These are phyloP conservation scores for Trichoderma gracile DNA, from an alignment of 2,329 filamentous ascomycete genomes.

Conservation along the genomic window DNA sequence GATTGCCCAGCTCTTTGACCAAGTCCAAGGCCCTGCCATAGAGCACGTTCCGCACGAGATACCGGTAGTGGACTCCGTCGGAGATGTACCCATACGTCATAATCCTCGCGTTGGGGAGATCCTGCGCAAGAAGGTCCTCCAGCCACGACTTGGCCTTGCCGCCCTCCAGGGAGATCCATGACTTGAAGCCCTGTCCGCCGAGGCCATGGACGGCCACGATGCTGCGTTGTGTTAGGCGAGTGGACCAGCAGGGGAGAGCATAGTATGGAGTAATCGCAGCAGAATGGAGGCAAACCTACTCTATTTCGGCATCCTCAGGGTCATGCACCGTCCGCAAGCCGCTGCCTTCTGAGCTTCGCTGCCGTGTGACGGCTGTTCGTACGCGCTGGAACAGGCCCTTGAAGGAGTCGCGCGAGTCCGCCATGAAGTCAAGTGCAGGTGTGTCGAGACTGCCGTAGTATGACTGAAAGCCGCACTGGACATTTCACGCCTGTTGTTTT, in stretches of 20 bases:
- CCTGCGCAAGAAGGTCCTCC: slow-evolving; percentile 31
- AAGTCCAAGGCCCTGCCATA: slow-evolving; percentile 33
- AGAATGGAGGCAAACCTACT: slow-evolving; percentile 28
- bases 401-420: slow-evolving; percentile 31
- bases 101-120: slow-evolving; percentile 34
- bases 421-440: slow-evolving; percentile 26
- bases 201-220: slow-evolving; percentile 36
- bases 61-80: slow-evolving; percentile 31
- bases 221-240: slow-evolving; percentile 25
- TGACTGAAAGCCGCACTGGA: not conserved
- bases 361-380: slow-evolving; percentile 30
- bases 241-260: not conserved
- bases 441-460: not conserved
- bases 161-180: slow-evolving; percentile 31
- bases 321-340: slow-evolving; percentile 31
- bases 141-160: slow-evolving; percentile 33
- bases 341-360: slow-evolving; percentile 25
- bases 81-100: slow-evolving; percentile 34
- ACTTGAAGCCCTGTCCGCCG: slow-evolving; percentile 32
- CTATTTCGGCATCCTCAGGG: slow-evolving; percentile 31
- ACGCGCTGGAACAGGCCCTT: slow-evolving; percentile 32
- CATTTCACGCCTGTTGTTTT: not conserved
- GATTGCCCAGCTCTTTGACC: slow-evolving; percentile 30
- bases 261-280: not conserved
- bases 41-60: slow-evolving; percentile 32